A percentile compares a stretch with the other conserved stretches of the same genome.
Conservation (phyloP, 371 early-diverging fungal genomes). For the Mucor irregularis region DNA sequence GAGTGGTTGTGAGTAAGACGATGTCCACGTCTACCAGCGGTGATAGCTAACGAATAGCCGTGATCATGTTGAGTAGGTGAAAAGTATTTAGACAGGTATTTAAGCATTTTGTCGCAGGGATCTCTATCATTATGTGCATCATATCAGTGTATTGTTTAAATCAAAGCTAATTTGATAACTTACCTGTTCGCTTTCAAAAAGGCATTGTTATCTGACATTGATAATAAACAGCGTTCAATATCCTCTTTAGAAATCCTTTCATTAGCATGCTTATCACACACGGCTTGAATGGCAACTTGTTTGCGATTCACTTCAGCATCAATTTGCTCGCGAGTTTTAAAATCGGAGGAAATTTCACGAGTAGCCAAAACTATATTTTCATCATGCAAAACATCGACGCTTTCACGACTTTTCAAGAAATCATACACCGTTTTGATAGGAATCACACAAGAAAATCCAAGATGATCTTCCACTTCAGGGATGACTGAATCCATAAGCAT, state of each 20-base stretch:
- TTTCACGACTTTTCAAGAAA: constrained; percentile 65
- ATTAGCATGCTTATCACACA: constrained; percentile 81
- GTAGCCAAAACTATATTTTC: constrained; percentile 85
- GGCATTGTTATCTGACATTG: constrained; percentile 95
- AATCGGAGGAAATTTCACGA: constrained; percentile 84
- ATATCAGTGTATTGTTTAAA: not conserved
- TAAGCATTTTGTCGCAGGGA: constrained; percentile 93
- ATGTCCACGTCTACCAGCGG: constrained; percentile 81
- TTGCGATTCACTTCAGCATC: constrained; percentile 88
- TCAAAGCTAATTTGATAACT: not conserved
- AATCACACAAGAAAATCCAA: constrained; percentile 80
- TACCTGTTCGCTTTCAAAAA: constrained; percentile 83
- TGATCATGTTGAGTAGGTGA: constrained; percentile 56
- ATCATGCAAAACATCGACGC: constrained; percentile 75
- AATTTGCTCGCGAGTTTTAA: constrained; percentile 72
- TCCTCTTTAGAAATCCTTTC: constrained; percentile 58
- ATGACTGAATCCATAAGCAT: constrained; percentile 88
- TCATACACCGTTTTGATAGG: constrained; percentile 89
- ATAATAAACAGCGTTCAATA: constrained; percentile 86
- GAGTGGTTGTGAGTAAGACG: constrained; percentile 90
- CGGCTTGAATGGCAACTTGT: constrained; percentile 81
- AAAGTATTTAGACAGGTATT: constrained; percentile 74
- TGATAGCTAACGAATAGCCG: constrained; percentile 83
- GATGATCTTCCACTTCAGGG: constrained; percentile 82
- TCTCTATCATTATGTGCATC: constrained; percentile 55